These are phyloP conservation scores for Solanum dulcamara DNA, from an alignment of 257 asterid species.

Conservation along the genomic window DNA sequence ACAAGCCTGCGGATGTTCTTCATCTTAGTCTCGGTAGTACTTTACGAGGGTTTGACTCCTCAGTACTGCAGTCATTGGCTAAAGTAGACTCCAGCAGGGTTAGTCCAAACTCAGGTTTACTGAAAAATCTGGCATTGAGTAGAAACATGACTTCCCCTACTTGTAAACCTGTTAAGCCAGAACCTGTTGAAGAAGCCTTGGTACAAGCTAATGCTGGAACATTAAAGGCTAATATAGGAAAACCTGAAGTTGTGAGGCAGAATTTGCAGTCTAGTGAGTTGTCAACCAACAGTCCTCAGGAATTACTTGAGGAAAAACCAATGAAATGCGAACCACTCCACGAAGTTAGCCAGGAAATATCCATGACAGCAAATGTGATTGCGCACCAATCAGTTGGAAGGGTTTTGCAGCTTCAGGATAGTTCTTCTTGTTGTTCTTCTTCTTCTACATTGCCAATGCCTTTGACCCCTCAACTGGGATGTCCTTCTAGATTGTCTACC, in stretches of 20 bases:
- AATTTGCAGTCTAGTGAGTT: conserved; percentile 14
- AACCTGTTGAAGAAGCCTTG: conserved; percentile 48
- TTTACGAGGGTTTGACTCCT: conserved; percentile 9
- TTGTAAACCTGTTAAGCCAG: conserved; percentile 40
- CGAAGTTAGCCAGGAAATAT: conserved; percentile 15
- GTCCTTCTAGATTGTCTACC: conserved; percentile 24
- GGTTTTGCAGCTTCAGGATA: conserved; percentile 43
- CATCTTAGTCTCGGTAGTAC: conserved; percentile 56
- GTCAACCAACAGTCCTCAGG: conserved; percentile 16
- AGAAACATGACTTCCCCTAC: conserved; percentile 14
- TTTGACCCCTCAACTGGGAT: conserved; percentile 35
- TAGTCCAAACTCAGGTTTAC: conserved; percentile 14
- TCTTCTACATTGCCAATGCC: conserved; percentile 29
- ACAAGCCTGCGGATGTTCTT: conserved; percentile 41
- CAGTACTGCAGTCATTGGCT: conserved; percentile 12
- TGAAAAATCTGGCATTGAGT: conserved; percentile 6
- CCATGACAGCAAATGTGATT: conserved; percentile 7
- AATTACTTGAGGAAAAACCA: conserved; percentile 23
- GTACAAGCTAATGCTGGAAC: conserved; percentile 23
- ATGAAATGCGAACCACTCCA: conserved; percentile 48
- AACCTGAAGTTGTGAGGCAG: conserved; percentile 32
- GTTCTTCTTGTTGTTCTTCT: conserved; percentile 36
- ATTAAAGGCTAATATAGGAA: conserved; percentile 20
- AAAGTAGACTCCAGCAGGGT: conserved; percentile 9
- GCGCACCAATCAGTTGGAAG: conserved; percentile 23